A percentile compares a stretch with the other conserved stretches of the same genome.
Evolutionary conservation across 176 grass and related monocot species (phyloP).

Genomic region (Triticum turgidum): DNA sequence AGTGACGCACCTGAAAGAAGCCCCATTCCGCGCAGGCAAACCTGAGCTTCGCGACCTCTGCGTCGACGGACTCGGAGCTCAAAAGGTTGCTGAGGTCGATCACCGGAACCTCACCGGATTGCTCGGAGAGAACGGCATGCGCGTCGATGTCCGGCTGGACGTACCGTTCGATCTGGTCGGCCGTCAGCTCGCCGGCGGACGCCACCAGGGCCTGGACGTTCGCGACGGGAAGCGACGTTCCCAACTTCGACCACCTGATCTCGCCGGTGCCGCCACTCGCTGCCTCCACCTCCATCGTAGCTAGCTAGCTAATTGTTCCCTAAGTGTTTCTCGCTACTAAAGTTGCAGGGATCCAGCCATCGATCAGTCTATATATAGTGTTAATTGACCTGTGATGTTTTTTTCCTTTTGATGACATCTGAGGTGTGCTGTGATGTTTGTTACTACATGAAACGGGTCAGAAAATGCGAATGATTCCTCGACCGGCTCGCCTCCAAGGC

Average conservation of each 20-base stretch:
- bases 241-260: background rate
- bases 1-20: constrained; percentile 62
- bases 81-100: constrained; percentile 57
- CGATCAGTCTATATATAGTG: background rate
- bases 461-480: no score
- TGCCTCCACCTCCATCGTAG: background rate
- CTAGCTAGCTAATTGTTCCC: background rate
- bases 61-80: constrained; percentile 26
- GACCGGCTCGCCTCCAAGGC: no score
- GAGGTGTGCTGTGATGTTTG: no score
- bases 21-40: constrained; percentile 81
- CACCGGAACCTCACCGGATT: constrained; percentile 39
- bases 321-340: background rate
- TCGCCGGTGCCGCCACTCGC: background rate
- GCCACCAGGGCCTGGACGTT: constrained; percentile 51
- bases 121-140: background rate
- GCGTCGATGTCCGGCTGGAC: constrained; percentile 30
- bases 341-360: background rate
- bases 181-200: background rate
- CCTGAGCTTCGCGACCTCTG: constrained; percentile 33
- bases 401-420: no score
- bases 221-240: background rate
- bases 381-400: no score
- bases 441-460: no score
- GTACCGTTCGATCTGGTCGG: constrained; percentile 21